Evolutionary conservation across 208 protist genomes (phyloP), one percentile per base, ranked within the genome.

Genomic region (Strigomonas culicis): DNA sequence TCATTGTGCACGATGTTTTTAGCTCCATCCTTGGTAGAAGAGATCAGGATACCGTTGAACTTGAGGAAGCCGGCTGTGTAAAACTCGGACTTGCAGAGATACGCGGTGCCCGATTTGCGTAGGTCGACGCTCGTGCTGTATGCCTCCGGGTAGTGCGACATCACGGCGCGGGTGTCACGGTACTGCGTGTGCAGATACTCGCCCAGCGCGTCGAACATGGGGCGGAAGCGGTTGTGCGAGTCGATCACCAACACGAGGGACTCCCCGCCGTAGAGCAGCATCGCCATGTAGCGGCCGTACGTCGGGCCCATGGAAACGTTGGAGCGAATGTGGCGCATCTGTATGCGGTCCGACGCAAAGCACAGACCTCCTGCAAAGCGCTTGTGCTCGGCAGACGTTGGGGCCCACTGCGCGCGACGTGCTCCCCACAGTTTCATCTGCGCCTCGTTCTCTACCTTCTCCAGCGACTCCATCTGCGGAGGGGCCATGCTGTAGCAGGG

Each of bases 181-280:
- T 74, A 64, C 43, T 59, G 21, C 15, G 41, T n/a, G 43, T 77
- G 66, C 59, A 82, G 56, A 27, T 82, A 60, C 0, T 77, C 34
- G 17, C 71, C 63, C 15, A 87, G 63, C 3, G 62, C 57, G 59
- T 97, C 91, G 85, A 89, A 96, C 59, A 79, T 73, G 13, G 76
- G 79, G 0, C 80, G 55, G 61, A 96, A 96, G 22, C 76, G 72
- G 64, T 88, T 93, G 71, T 96, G 90, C 0, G 90, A 93, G 66
- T 96, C 90, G 11, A 96, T 60, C 41, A 94, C 74, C 36, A 96
- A 34, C 39, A 69, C 47, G 34, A 85, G 63, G 30, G 61, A 61
- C 77, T 96, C 88, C 11, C 86, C 88, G 13, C 77, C 72, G 68
- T 91, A 94, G 34, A 96, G 70, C 56, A 94, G 79, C 82, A 90